Evolutionary conservation across 305 asterid species (phyloP), one percentile per base, ranked within the genome.

Genomic region (Solanum hybrid): DNA sequence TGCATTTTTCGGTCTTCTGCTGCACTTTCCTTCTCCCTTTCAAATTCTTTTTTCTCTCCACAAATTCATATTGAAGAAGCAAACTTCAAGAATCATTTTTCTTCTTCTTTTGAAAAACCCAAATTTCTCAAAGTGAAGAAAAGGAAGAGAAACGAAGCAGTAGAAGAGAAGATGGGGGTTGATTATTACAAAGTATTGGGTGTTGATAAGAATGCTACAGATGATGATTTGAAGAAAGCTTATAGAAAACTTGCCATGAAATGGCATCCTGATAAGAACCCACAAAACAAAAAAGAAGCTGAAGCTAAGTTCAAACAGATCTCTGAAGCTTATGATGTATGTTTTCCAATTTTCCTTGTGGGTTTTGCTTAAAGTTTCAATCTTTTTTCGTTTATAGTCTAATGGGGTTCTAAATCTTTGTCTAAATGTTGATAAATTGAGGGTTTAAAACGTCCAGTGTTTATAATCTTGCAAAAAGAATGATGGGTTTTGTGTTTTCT

Each of bases 231-330:
- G 91, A 92, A 91, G 91, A 92, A 92, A 66, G 93, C 94, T 85
- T 92, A 92, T 60, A 90, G 94, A 71, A 92, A 90, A 76, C 92
- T 92, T 64, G 94, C 94, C 11, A 92, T 92, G 94, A 92, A 90
- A 36, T 92, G 94, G 94, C 94, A 92, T 34, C 94, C 93, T 10
- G 94, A 92, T 69, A 92, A 92, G 78, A 92, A 92, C 69, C 93
- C 94, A 45, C 87, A 86, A 31, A 92, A 91, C 90, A 92, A 92
- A 71, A 91, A 90, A 86, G 93, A 90, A 9, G 94, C 94, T 60
- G 93, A 92, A 73, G 94, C 93, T 24, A 91, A 91, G 82, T 91
- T 92, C 88, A 92, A 92, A 71, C 93, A 92, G 92, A 92, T 92
- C 90, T 91, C 94, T 81, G 93, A 92, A 78, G 94, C 94, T 31